phyloP scores from a whole-genome alignment of 371 early-diverging fungal species.

The Rhizopus stolonifer region DNA sequence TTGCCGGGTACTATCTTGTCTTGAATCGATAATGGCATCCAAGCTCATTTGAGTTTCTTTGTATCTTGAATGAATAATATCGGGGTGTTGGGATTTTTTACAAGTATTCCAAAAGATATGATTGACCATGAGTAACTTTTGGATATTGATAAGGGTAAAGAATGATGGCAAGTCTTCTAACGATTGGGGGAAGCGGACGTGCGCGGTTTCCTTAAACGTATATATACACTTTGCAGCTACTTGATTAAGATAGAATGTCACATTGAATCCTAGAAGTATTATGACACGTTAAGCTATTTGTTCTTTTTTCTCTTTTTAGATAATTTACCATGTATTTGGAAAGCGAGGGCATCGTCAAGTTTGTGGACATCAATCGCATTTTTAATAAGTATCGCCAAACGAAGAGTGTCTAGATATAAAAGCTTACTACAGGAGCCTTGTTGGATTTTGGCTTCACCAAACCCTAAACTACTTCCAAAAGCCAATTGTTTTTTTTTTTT shows the following conservation, averaged over 20 bases:
- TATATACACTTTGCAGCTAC: constrained; percentile 16
- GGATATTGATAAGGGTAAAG: constrained; percentile 14
- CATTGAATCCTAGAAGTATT: constrained; percentile 10
- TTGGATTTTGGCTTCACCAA: constrained; percentile 11
- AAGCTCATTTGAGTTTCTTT: constrained; percentile 1
- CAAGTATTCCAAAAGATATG: constrained; percentile 5
- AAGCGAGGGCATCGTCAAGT: constrained; percentile 17
- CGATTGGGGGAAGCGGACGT: constrained; percentile 20
- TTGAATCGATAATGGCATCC: constrained; percentile 4
- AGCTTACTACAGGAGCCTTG: constrained; percentile 1
- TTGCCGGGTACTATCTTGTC: constrained; percentile 9
- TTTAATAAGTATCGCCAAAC: constrained; percentile 29
- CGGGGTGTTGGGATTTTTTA: constrained; percentile 2
- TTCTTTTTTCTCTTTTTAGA: background rate
- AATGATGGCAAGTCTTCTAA: constrained; percentile 19
- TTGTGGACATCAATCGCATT: constrained; percentile 30
- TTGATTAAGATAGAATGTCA: constrained; percentile 11
- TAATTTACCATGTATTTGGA: constrained; percentile 17
- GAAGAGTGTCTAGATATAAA: constrained; percentile 23
- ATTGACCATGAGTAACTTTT: constrained; percentile 1
- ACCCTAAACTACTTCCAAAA: constrained; percentile 6
- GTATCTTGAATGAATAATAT: background rate
- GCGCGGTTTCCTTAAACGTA: constrained; percentile 10
- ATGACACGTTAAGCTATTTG: background rate
- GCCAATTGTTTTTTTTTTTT: constrained; percentile 11